Evolutionary conservation across 805 yeast species (phyloP).

Genomic region (Zygosaccharomyces bailii): DNA sequence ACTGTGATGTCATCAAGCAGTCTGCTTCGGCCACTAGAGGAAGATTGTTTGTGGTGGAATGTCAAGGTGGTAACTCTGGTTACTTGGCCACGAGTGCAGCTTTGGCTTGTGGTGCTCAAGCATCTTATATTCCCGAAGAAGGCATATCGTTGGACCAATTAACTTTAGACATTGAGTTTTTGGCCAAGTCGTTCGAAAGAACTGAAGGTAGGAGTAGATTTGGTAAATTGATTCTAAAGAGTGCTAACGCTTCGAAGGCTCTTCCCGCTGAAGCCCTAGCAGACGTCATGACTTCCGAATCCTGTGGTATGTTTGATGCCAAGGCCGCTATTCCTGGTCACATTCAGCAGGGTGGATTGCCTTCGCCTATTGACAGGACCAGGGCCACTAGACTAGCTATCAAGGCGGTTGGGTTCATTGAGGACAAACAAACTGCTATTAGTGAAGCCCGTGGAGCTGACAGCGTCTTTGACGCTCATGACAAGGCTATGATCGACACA

Average conservation of each 20-base stretch:
- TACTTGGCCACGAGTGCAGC: constrained; percentile 69
- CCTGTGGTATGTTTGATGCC: constrained; percentile 65
- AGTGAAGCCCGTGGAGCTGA: constrained; percentile 33
- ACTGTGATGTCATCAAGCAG: constrained; percentile 77
- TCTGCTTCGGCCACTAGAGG: constrained; percentile 75
- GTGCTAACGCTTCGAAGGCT: constrained; percentile 69
- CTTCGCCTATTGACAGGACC: constrained; percentile 74
- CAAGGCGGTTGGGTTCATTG: constrained; percentile 66
- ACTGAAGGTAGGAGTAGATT: constrained; percentile 63
- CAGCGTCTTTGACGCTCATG: constrained; percentile 30
- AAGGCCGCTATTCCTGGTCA: constrained; percentile 83
- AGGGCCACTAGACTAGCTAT: constrained; percentile 70
- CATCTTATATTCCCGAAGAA: constrained; percentile 74
- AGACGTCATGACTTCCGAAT: constrained; percentile 60
- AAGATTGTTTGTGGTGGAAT: constrained; percentile 76
- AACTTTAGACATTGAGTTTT: constrained; percentile 59
- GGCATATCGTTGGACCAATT: constrained; percentile 57
- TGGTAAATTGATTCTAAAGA: constrained; percentile 67
- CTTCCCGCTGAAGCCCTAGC: constrained; percentile 65
- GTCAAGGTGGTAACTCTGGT: constrained; percentile 84
- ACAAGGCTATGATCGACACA: constrained; percentile 43
- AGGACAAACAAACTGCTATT: constrained; percentile 36
- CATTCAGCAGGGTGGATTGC: constrained; percentile 79
- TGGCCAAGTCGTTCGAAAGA: constrained; percentile 55
- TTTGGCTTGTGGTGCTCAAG: constrained; percentile 67